Conservation (phyloP, 352 stramenopile genomes). For the Pythium folliculosum region DNA sequence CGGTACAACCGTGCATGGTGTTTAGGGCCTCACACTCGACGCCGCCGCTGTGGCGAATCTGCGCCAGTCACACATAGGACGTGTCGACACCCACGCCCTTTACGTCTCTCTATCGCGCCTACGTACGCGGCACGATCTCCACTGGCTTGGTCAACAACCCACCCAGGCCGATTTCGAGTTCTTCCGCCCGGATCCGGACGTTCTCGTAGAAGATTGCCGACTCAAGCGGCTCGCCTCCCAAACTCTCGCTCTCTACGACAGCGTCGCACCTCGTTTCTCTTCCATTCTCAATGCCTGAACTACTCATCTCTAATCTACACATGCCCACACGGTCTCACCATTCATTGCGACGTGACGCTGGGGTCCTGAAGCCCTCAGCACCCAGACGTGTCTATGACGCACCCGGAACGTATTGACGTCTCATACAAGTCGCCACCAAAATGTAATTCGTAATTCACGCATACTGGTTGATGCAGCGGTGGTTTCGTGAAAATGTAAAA, state of each 20-base stretch:
- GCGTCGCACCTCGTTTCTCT: neutral
- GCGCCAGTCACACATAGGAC: neutral
- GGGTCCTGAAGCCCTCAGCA: no score
- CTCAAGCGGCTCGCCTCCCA: neutral
- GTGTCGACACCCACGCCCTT: slow-evolving; percentile 22
- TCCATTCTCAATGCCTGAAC: no score
- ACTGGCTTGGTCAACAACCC: slow-evolving; percentile 17
- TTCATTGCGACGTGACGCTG: no score
- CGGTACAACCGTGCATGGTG: slow-evolving; percentile 28
- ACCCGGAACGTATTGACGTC: no score
- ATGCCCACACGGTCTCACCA: no score
- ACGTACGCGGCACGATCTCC: slow-evolving; percentile 4
- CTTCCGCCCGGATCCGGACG: slow-evolving; percentile 1
- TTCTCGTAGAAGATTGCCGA: neutral
- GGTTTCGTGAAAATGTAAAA: no score
- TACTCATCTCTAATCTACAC: no score
- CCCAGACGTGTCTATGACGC: no score
- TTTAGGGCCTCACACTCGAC: slow-evolving; percentile 25
- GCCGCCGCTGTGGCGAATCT: slow-evolving; percentile 21
- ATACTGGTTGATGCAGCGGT: no score
- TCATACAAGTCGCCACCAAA: no score
- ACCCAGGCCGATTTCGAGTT: slow-evolving; percentile 1
- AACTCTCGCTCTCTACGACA: neutral
- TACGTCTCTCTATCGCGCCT: slow-evolving; percentile 27
- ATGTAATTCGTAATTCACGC: no score